These are phyloP conservation scores for Schizochytrium sp. DNA, from an alignment of 108 stramenopile genomes.

Conservation along the genomic window DNA sequence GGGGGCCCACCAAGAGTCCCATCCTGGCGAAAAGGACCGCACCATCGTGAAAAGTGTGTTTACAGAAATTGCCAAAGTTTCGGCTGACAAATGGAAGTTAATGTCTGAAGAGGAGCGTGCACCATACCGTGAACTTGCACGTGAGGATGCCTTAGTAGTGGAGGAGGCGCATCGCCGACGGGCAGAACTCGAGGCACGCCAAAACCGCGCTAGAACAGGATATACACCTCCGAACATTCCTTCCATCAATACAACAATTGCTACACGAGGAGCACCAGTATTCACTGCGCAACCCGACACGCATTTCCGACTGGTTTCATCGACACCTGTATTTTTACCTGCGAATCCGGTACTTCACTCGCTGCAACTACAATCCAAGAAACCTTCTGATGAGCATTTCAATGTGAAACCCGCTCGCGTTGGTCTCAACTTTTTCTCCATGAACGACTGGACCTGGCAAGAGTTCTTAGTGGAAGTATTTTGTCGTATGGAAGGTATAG, in stretches of 20 bases:
- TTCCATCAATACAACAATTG: neutral
- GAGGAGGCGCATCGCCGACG: neutral
- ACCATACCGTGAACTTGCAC: constrained; percentile 31
- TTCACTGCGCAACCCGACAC: too few relatives aligned
- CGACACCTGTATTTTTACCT: too few relatives aligned
- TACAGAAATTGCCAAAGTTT: neutral
- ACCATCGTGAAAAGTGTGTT: constrained; percentile 23
- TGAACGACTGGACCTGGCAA: constrained; percentile 55
- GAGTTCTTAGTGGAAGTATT: constrained; percentile 44
- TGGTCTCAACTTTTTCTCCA: constrained; percentile 27
- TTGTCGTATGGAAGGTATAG: constrained; percentile 14
- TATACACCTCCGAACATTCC: neutral
- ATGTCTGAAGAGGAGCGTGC: constrained; percentile 2
- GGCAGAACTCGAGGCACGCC: neutral
- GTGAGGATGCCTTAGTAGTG: constrained; percentile 10
- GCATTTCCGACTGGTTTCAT: too few relatives aligned
- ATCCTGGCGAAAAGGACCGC: neutral
- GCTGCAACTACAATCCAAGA: too few relatives aligned
- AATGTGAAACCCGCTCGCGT: neutral
- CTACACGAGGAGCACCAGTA: too few relatives aligned
- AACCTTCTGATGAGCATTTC: neutral
- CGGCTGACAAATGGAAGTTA: constrained; percentile 9
- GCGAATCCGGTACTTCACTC: too few relatives aligned
- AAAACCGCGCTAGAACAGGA: neutral
- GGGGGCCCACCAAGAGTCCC: neutral